Conservation (phyloP, 2,329 filamentous ascomycete species). For the Hortaea werneckii region DNA sequence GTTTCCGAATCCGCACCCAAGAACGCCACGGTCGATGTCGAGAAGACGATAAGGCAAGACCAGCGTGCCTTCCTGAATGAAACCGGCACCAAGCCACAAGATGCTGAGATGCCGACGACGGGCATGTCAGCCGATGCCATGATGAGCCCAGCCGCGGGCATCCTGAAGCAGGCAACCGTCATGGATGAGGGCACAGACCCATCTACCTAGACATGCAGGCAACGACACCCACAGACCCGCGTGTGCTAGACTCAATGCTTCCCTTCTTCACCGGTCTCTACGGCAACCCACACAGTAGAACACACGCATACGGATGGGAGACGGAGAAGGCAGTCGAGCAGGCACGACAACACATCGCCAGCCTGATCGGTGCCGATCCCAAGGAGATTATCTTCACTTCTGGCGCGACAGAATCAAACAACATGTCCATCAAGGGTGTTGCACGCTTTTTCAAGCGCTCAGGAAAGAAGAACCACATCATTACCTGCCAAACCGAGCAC, state of each 20-base stretch:
- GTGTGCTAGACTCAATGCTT: constrained; percentile 93
- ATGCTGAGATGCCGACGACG: constrained; percentile 51
- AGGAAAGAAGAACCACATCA: constrained; percentile 97
- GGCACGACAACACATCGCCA: constrained; percentile 72
- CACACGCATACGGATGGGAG: constrained; percentile 98
- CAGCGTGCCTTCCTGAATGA: constrained; percentile 64
- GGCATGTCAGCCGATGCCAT: constrained; percentile 53
- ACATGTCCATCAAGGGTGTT: constrained; percentile 99
- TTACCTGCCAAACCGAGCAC: constrained; percentile 95
- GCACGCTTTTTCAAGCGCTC: constrained; percentile 86
- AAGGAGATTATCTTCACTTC: constrained; percentile 99
- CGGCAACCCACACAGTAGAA: constrained; percentile 93
- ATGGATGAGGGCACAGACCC: constrained; percentile 89
- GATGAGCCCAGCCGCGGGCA: constrained; percentile 62
- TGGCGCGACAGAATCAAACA: constrained; percentile 96
- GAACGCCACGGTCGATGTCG: constrained; percentile 68
- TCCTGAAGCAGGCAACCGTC: constrained; percentile 82
- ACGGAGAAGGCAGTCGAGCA: constrained; percentile 88
- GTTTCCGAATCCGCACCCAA: constrained; percentile 74
- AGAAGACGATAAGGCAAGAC: constrained; percentile 76
- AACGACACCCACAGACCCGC: constrained; percentile 87
- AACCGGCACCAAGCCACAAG: constrained; percentile 43
- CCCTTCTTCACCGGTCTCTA: constrained; percentile 89
- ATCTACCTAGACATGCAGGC: constrained; percentile 99
- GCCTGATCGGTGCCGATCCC: constrained; percentile 81